Conservation (phyloP, 2,329 filamentous ascomycete species). For the Parastagonospora avenae region DNA sequence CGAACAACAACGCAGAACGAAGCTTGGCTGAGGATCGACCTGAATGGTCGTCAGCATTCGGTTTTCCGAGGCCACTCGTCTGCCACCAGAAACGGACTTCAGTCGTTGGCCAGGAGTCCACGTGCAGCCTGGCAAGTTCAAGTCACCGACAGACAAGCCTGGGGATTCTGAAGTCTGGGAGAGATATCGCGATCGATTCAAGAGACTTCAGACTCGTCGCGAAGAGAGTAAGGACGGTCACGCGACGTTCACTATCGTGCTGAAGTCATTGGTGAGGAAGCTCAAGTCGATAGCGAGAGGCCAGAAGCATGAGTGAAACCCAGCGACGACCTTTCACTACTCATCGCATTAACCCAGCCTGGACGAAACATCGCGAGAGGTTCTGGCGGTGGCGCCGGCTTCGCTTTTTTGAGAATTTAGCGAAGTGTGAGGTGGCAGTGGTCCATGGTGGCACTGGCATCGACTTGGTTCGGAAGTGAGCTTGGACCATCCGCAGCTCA, state of each 20-base stretch:
- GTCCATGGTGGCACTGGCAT: background rate
- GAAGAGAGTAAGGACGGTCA: background rate
- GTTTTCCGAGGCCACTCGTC: background rate
- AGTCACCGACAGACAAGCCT: constrained; percentile 10
- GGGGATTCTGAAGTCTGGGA: constrained; percentile 27
- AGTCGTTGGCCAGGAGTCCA: constrained; percentile 28
- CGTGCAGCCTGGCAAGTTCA: constrained; percentile 30
- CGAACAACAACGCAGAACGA: too few relatives aligned
- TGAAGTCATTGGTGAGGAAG: too few relatives aligned
- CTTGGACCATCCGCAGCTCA: constrained; percentile 31
- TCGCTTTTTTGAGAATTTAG: background rate
- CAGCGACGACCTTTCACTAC: background rate
- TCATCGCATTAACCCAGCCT: background rate
- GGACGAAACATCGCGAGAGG: constrained; percentile 4
- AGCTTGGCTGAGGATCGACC: too few relatives aligned
- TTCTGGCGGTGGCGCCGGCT: constrained; percentile 5
- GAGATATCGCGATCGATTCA: constrained; percentile 18
- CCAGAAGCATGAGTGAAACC: background rate
- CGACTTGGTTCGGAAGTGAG: constrained; percentile 26
- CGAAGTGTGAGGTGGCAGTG: constrained; percentile 6
- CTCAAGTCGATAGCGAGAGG: too few relatives aligned
- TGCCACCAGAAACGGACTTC: constrained; percentile 17
- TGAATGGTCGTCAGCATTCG: constrained; percentile 6
- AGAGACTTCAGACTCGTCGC: constrained; percentile 10
- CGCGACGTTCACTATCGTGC: too few relatives aligned